Evolutionary conservation across 345 rosid species (phyloP), one percentile per base, ranked within the genome.

Genomic region (Draba incana): DNA sequence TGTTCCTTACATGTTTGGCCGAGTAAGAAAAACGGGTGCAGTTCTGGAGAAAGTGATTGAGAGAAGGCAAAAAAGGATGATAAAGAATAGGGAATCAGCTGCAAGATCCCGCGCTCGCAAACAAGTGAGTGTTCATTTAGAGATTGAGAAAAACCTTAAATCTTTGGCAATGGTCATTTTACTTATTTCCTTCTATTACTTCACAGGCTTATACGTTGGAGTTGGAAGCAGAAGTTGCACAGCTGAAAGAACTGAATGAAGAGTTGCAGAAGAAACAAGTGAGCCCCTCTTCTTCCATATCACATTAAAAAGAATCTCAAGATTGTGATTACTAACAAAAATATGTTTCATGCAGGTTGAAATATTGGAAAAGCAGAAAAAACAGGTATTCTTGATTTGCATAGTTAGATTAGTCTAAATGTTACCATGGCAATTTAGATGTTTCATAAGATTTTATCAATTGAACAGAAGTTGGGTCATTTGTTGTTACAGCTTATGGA

Each of bases 101-200:
- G 98, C 99, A 37, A 83, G 98, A 62, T 94, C 99, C 30, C 87
- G 99, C 4, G 99, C 99, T 71, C 99, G 99, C 43, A 94, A 94
- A 80, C 99, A 94, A 86, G 99, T 91, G 70, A 82, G 69, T 72
- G 45, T 67, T 56, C n/a, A 7, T 24, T 9, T 49, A 9, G 35
- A 50, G 46, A 35, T 33, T 31, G n/a, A 43, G 20, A 12, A 27
- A 62, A 54, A 38, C 13, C 5, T 54, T 68, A 0, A 42, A 49
- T 27, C 39, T 24, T 11, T 53, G 16, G 35, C 42, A 8, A 35
- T 33, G 10, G 38, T 62, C 24, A 63, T 50, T 20, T 56, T 56
- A 63, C 37, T 48, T 33, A 44, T 61, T 8, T 60, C 53, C 3
- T 48, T 45, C 74, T 31, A 37, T 52, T 71, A 58, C 54, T 55